These are phyloP conservation scores for Kurtzmaniella quercitrusa DNA, from an alignment of 1,139 yeast species.

Conservation along the genomic window DNA sequence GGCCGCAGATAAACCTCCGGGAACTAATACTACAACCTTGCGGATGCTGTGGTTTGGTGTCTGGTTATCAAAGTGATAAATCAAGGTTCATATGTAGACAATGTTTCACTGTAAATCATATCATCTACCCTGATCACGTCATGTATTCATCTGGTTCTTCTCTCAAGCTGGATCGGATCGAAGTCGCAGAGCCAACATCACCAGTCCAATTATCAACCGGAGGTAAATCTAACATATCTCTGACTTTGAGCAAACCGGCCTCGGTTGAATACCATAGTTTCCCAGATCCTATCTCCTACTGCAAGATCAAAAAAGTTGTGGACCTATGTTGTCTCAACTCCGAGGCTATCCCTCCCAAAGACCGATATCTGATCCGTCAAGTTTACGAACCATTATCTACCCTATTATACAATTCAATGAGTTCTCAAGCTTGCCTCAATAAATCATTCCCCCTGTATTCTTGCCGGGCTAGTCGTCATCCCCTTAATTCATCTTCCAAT, in stretches of 20 bases:
- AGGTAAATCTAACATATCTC: no score
- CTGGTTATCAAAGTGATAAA: constrained; percentile 45
- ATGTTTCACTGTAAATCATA: constrained; percentile 47
- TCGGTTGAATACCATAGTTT: background rate
- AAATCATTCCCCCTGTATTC: constrained; percentile 41
- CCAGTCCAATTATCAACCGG: no score
- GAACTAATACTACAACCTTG: constrained; percentile 19
- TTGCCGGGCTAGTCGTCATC: constrained; percentile 4
- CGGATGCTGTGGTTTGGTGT: constrained; percentile 58
- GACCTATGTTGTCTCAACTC: constrained; percentile 8
- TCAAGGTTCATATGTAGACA: constrained; percentile 53
- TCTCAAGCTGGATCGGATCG: no score
- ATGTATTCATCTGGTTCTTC: background rate
- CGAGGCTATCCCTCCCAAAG: constrained; percentile 13
- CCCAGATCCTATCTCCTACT: background rate
- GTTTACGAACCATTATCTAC: constrained; percentile 48
- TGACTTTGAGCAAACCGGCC: background rate
- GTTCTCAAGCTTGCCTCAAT: constrained; percentile 38
- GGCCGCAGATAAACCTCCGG: constrained; percentile 11
- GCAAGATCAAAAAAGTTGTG: background rate
- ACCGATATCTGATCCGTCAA: constrained; percentile 4
- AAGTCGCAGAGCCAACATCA: no score
- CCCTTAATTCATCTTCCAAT: constrained; percentile 35
- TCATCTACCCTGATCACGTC: background rate
- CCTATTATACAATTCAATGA: constrained; percentile 40